Percentiles rank a stretch among this genome's conserved stretches.
These are phyloP conservation scores for Penicillium concentricum DNA, from an alignment of 2,329 filamentous ascomycete species.

Conservation along the genomic window DNA sequence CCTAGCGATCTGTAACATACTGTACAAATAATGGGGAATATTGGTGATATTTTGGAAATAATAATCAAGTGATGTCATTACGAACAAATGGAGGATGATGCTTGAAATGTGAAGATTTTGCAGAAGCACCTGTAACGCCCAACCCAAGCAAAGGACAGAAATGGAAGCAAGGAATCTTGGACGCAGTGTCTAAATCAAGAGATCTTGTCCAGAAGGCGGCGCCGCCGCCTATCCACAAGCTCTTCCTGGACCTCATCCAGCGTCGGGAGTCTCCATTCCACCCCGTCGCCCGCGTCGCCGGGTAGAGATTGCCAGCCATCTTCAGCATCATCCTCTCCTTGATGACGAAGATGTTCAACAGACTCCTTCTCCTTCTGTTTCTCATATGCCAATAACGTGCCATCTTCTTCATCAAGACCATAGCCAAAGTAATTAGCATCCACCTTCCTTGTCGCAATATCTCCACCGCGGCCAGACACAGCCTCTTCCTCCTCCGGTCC, in stretches of 20 bases:
- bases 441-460: constrained; percentile 62
- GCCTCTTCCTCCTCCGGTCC: constrained; percentile 68
- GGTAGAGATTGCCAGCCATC: constrained; percentile 82
- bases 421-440: constrained; percentile 97
- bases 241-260: constrained; percentile 93
- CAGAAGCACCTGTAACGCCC: constrained; percentile 26
- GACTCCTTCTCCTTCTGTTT: constrained; percentile 79
- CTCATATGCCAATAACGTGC: constrained; percentile 76
- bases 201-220: constrained; percentile 81
- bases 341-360: constrained; percentile 63
- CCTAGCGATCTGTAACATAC: constrained; percentile 21
- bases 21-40: constrained; percentile 24
- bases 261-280: constrained; percentile 78
- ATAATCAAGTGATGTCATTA: constrained; percentile 13
- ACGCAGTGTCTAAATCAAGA: constrained; percentile 33
- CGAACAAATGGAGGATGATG: constrained; percentile 14
- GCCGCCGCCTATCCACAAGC: constrained; percentile 78
- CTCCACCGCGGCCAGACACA: constrained; percentile 45
- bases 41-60: neutral
- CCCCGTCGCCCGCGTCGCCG: constrained; percentile 80
- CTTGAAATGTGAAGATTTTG: constrained; percentile 21
- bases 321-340: constrained; percentile 58
- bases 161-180: constrained; percentile 9
- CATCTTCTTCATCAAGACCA: constrained; percentile 87
- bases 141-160: constrained; percentile 13